Evolutionary conservation across 352 stramenopile genomes (phyloP).

Genomic region (Hyaloperonospora brassicae): DNA sequence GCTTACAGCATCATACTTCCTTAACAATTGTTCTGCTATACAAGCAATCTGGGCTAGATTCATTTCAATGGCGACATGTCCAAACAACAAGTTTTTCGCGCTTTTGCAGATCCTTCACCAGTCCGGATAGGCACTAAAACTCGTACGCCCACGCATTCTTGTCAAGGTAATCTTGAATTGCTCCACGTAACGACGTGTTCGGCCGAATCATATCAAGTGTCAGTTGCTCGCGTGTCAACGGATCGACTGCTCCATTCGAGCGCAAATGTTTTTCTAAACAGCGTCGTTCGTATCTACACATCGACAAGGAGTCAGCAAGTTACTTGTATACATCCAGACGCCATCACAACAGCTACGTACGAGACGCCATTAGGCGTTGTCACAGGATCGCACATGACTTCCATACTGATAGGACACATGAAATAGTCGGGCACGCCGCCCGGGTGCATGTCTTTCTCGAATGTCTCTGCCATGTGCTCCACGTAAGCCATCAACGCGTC

Average conservation of each 20-base stretch:
- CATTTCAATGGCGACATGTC: too few species aligned
- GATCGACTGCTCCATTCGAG: conserved; percentile 59
- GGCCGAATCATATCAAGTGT: conserved; percentile 65
- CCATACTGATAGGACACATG: conserved; percentile 75
- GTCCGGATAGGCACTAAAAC: conserved; percentile 18
- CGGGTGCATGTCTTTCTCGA: conserved; percentile 42
- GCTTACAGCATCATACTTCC: too few species aligned
- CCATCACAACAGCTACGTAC: conserved; percentile 29
- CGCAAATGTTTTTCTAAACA: conserved; percentile 64
- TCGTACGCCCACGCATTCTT: conserved; percentile 75
- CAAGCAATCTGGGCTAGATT: too few species aligned
- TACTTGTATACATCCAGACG: background rate
- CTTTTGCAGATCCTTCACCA: too few species aligned
- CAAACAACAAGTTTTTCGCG: too few species aligned
- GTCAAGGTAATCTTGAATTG: conserved; percentile 69
- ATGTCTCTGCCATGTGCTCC: conserved; percentile 39
- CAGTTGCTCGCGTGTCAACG: conserved; percentile 55
- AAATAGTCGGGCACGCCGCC: conserved; percentile 71
- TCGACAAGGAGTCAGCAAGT: conserved; percentile 3
- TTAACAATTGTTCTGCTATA: too few species aligned
- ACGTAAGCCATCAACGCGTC: conserved; percentile 57
- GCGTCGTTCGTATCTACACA: conserved; percentile 43
- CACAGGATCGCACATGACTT: conserved; percentile 73
- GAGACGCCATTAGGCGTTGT: conserved; percentile 73
- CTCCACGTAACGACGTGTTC: conserved; percentile 54